Evolutionary conservation across 305 asterid genomes (phyloP).

Genomic region (Solanum hybrid): DNA sequence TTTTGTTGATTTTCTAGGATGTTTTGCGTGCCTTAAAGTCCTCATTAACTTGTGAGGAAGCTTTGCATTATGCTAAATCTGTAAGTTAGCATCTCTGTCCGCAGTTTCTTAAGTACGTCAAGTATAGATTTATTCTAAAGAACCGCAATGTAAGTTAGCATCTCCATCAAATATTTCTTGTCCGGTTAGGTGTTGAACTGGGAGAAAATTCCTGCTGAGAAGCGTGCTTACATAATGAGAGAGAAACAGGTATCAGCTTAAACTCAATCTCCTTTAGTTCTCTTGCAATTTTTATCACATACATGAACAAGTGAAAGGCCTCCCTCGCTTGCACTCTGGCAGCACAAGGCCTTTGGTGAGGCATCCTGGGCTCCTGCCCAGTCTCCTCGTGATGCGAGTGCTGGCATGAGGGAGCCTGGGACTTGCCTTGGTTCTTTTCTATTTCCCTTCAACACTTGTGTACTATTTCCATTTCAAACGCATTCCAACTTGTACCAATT

Average conservation of each 20-base stretch:
- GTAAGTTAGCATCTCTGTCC: conserved; percentile 35
- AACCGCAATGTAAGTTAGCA: neutral
- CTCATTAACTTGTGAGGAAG: conserved; percentile 60
- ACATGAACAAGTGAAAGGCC: neutral
- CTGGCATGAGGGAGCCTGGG: neutral
- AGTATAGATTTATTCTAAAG: neutral
- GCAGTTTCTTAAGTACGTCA: conserved; percentile 8
- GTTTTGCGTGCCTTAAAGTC: conserved; percentile 69
- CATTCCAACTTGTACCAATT: neutral
- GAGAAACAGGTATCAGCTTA: conserved; percentile 63
- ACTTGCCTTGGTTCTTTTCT: neutral
- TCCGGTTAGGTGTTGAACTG: conserved; percentile 55
- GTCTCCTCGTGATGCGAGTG: neutral
- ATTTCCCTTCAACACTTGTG: neutral
- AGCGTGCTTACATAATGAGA: conserved; percentile 81
- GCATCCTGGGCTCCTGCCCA: neutral
- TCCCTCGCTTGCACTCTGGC: neutral
- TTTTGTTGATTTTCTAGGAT: conserved; percentile 43
- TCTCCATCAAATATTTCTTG: conserved; percentile 9
- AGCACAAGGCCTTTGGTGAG: neutral
- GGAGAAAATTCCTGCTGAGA: conserved; percentile 85
- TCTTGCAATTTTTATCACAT: neutral
- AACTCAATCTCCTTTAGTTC: neutral
- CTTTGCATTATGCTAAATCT: conserved; percentile 64
- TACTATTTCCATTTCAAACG: neutral